Evolutionary conservation across 768 basidiomycete species (phyloP), one percentile per base, ranked within the genome.

Genomic region (Lactarius psammicola): DNA sequence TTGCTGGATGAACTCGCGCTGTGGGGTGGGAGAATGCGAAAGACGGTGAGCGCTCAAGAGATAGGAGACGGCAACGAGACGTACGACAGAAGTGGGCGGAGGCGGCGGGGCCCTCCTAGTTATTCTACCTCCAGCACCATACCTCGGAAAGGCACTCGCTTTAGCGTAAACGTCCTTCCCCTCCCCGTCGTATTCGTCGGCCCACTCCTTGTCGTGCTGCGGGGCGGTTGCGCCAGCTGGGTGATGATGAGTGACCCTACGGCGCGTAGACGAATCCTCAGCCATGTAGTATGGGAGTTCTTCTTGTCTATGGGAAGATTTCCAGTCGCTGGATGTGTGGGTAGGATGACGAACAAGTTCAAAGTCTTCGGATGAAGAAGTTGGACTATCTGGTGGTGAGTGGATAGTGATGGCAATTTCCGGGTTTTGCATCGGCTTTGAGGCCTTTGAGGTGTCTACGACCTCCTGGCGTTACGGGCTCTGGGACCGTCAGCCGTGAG

Each of bases 1-100:
- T 80, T 94, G 91, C 61, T 84, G 76, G 58, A 92, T 72, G 75
- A 92, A 90, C 75, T 94, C 91, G 73, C 79, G 78, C 90, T 93
- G 72, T 34, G 26, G 11, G 20, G 46, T 23, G 7, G n/a, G n/a
- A 10, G 30, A 26, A 20, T n/a, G 20, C 1, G n/a, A 49, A 11
- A 6, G 23, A 44, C 53, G 40, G 17, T 66, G 33, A 62, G 46
- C 6, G 31, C 8, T 20, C 34, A 8, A 9, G 33, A 28, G 13
- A 44, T 26, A 18, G 36, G 33, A 55, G 49, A 26, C 44, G 40
- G 63, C 40, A n/a, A 23, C 62, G 58, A 71, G 49, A 71, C 70
- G 68, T 67, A 72, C 72, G 59, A 73, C 57, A 38, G 84, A 86
- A 4, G 88, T 86, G 30, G 90, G 89, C 0, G 90, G 89, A 17